A percentile compares a stretch with the other conserved stretches of the same genome.
These are phyloP conservation scores for Verbascum thapsus DNA, from an alignment of 257 asterid species.

Conservation along the genomic window DNA sequence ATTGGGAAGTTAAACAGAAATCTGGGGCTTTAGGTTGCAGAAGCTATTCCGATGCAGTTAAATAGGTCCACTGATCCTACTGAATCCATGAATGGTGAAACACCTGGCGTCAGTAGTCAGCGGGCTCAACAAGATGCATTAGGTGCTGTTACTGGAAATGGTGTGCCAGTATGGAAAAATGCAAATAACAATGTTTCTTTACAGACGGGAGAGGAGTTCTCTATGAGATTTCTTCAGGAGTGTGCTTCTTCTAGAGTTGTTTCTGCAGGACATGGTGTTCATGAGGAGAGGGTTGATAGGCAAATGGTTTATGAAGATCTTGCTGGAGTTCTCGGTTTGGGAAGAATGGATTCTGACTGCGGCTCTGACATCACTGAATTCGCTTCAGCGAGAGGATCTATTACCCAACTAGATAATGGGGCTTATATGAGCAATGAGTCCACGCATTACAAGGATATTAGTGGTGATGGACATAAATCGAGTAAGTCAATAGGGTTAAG, in stretches of 20 bases:
- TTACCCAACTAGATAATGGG: conserved; percentile 41
- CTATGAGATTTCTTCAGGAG: conserved; percentile 54
- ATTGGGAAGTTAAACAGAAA: conserved; percentile 6
- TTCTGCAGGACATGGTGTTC: conserved; percentile 37
- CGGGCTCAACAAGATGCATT: conserved; percentile 42
- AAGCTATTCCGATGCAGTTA: conserved; percentile 37
- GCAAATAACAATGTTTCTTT: conserved; percentile 43
- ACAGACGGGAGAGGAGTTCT: conserved; percentile 66
- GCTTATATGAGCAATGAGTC: conserved; percentile 36
- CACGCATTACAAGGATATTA: conserved; percentile 30
- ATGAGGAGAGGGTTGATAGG: conserved; percentile 37
- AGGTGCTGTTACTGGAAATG: conserved; percentile 30
- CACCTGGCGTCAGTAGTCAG: conserved; percentile 41
- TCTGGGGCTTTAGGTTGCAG: conserved; percentile 29
- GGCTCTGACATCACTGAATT: conserved; percentile 52
- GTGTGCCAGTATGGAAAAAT: conserved; percentile 33
- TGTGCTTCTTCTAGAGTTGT: conserved; percentile 44
- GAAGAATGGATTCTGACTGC: conserved; percentile 67
- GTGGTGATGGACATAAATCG: conserved; percentile 35
- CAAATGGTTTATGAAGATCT: conserved; percentile 62
- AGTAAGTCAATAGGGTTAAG: conserved; percentile 34
- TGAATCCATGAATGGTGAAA: conserved; percentile 41
- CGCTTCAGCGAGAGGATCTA: conserved; percentile 57
- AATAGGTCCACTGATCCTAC: conserved; percentile 40
- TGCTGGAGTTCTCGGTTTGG: conserved; percentile 60